phyloP scores from a whole-genome alignment of 495 filamentous ascomycete species.

The Tuber aestivum region DNA sequence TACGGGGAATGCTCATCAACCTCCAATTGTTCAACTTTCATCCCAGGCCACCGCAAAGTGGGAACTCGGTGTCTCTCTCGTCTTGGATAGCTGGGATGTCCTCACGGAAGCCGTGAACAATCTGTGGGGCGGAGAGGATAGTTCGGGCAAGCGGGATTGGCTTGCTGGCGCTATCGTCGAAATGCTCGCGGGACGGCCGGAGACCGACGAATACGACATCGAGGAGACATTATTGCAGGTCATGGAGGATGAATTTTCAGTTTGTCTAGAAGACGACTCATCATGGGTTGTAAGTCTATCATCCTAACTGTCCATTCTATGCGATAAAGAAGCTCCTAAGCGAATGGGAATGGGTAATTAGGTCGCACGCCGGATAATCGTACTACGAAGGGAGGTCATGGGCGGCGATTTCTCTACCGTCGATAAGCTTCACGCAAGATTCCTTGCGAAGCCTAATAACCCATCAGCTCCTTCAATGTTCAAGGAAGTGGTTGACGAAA shows the following conservation, averaged over 20 bases:
- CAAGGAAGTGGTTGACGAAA: constrained; percentile 49
- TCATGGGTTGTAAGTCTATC: constrained; percentile 50
- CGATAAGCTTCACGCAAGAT: constrained; percentile 60
- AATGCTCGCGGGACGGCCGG: constrained; percentile 62
- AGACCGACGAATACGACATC: constrained; percentile 74
- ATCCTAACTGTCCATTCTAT: background rate
- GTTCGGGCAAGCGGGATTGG: constrained; percentile 87
- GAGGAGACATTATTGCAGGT: constrained; percentile 78
- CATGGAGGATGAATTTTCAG: constrained; percentile 93
- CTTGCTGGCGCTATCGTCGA: constrained; percentile 84
- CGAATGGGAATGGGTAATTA: constrained; percentile 1
- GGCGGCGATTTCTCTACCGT: constrained; percentile 63
- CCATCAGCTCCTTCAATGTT: constrained; percentile 50
- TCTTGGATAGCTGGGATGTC: constrained; percentile 75
- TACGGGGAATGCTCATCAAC: background rate
- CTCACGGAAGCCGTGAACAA: constrained; percentile 81
- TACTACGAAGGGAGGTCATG: constrained; percentile 55
- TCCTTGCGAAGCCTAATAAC: constrained; percentile 54
- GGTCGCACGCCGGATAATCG: constrained; percentile 67
- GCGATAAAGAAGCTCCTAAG: background rate
- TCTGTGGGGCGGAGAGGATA: constrained; percentile 81
- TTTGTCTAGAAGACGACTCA: constrained; percentile 81
- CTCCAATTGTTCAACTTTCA: background rate
- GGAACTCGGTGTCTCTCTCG: constrained; percentile 73
- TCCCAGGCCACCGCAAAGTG: constrained; percentile 49